Percentiles rank a stretch among this genome's conserved stretches.
Evolutionary conservation across 2,329 filamentous ascomycete genomes (phyloP).

Genomic region (Aureobasidium mangrovei): DNA sequence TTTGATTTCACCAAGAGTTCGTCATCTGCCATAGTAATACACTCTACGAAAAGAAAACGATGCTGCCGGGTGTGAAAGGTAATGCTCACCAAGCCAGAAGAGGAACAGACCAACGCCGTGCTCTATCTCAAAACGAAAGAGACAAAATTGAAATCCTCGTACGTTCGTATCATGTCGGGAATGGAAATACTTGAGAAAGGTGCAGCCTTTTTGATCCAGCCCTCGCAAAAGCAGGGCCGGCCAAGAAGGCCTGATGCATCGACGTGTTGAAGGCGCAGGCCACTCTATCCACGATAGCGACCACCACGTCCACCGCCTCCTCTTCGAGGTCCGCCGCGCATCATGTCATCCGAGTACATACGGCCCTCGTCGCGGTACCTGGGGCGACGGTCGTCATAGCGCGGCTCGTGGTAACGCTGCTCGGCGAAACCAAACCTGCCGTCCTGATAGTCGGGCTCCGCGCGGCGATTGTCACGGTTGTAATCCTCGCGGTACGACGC

Average conservation of each 20-base stretch:
- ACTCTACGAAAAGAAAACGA: background rate
- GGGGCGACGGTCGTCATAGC: slow-evolving; percentile 16
- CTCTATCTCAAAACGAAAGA: too few species aligned
- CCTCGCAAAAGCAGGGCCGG: background rate
- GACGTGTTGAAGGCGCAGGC: background rate
- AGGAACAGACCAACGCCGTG: too few species aligned
- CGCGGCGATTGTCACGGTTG: slow-evolving; percentile 19
- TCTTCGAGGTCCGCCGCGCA: slow-evolving; percentile 12
- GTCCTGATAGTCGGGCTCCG: slow-evolving; percentile 33
- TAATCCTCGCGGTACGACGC: slow-evolving; percentile 20
- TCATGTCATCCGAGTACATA: slow-evolving; percentile 24
- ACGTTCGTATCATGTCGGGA: too few species aligned
- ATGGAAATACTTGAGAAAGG: too few species aligned
- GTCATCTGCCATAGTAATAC: background rate
- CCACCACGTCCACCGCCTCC: slow-evolving; percentile 20
- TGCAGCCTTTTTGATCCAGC: too few species aligned
- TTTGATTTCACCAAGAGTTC: too few species aligned
- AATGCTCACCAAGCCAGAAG: too few species aligned
- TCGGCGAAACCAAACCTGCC: slow-evolving; percentile 36
- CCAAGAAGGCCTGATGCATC: too few species aligned
- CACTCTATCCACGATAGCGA: slow-evolving; percentile 20
- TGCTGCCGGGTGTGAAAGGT: background rate
- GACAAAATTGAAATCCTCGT: too few species aligned
- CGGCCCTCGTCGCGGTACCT: slow-evolving; percentile 22
- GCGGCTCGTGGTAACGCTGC: slow-evolving; percentile 17